Evolutionary conservation across 2,329 filamentous ascomycete species (phyloP), one percentile per base, ranked within the genome.

Genomic region (Fusarium piperis): DNA sequence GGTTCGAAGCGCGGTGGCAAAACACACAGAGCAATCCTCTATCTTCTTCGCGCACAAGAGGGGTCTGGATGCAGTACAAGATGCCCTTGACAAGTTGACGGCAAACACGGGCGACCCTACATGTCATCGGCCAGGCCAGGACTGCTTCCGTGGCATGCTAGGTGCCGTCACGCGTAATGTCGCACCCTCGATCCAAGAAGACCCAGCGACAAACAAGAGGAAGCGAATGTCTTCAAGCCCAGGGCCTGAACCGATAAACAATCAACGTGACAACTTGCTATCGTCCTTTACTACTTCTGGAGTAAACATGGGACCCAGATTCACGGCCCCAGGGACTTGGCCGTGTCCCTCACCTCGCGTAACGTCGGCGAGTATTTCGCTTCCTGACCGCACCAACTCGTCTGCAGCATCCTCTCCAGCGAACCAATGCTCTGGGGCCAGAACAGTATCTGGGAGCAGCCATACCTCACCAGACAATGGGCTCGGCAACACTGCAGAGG

Each of bases 1-100:
- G n/a, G 83, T 83, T 2, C 82, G 85, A 8, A 85, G 79, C 36
- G 78, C 81, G 1, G 70, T 86, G 9, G 82, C 85, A 2, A 80
- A 80, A 7, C 82, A 85, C 67, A 81, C 80, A 2, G 76, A 80
- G 32, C 74, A 81, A 1, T 78, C 82, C 10, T 79, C 84, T 1
- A 81, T 85, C 1, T 68, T 87, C 6, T 53, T 51, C 11, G 26
- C 23, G 20, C 28, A 59, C 15, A 56, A 58, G 16, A 71, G 30
- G 18, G 51, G 32, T n/a, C 30, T 70, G 5, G 51, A 61, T 10
- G 44, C 55, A 32, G 66, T 64, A 33, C 51, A 70, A 20, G 35
- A 67, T n/a, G 65, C 58, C 26, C 18, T 72, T 23, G 55, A 58
- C 7, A 56, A n/a, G 6, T 32, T 70, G 12, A 11, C 58, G 9